Evolutionary conservation across 306 rosid species (phyloP), one percentile per base, ranked within the genome.

Genomic region (Neltuma alba): DNA sequence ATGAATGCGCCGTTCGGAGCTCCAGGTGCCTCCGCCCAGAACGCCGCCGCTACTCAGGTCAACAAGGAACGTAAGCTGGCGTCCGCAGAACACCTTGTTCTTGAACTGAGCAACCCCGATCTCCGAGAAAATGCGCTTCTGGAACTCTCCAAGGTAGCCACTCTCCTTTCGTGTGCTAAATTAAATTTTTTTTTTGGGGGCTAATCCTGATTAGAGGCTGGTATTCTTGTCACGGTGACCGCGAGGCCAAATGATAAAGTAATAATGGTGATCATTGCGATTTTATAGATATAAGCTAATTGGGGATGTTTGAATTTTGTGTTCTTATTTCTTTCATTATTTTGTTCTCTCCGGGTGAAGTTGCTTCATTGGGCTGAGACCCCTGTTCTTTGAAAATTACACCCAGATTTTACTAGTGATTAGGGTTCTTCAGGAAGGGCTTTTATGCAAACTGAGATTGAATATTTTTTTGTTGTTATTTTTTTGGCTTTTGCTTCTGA

Each of bases 1-100:
- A 82, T 85, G 88, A 82, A 80, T 71, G 84, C 83, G 20, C 85
- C 92, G 15, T 91, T 87, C 40, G 93, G 95, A 13, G 94, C 55
- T 37, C 86, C 91, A 2, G 82, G 66, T 37, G 60, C 71, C 10
- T 66, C 86, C 7, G 52, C 74, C 30, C 87, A 90, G 71, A 61
- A 66, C 70, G 44, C 85, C 28, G 77, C 66, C 42, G 70, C 63
- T 41, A 50, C 66, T 77, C 81, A 67, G 68, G 81, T 4, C 4
- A 74, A 62, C 67, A 79, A 73, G 75, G 90, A 94, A 52, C 90
- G 92, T 5, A 89, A 44, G 73, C 91, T 95, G 96, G 98, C 96
- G 13, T 90, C 97, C 18, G 96, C 87, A 0, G 87, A 86, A 64
- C 89, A 86, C 72, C 83, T 86, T 2, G 89, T 86, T 33, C 83